Evolutionary conservation across 164 flowering plant species (phyloP).

Genomic region (Houttuynia cordata): DNA sequence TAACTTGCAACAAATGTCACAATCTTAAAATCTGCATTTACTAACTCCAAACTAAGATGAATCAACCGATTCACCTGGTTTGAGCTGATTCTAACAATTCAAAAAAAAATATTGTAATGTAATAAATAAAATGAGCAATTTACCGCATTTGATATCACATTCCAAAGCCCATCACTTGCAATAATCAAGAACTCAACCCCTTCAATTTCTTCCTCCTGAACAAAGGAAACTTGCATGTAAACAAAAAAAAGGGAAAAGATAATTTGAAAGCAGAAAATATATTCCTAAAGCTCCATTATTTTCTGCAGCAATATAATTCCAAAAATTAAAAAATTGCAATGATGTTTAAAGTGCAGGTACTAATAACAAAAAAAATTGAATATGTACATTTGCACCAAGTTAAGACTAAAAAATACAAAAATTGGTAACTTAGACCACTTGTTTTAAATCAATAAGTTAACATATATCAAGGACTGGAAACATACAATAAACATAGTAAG

Average conservation of each 20-base stretch:
- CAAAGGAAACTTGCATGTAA: background rate
- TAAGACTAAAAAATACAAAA: no score
- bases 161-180: conserved; percentile 95
- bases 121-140: background rate
- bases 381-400: no score
- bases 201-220: conserved; percentile 67
- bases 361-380: no score
- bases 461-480: background rate
- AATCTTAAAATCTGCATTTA: background rate
- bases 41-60: no score
- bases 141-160: conserved; percentile 71
- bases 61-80: no score
- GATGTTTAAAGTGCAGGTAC: no score
- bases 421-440: background rate
- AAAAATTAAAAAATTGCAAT: no score
- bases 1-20: background rate
- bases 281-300: background rate
- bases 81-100: no score
- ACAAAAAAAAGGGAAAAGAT: background rate
- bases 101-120: no score
- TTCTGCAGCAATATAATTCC: background rate
- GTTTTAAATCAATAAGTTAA: no score
- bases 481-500: background rate
- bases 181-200: conserved; percentile 63
- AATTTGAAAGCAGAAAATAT: background rate